Evolutionary conservation across 345 rosid species (phyloP).

Genomic region (Hevea brasiliensis): DNA sequence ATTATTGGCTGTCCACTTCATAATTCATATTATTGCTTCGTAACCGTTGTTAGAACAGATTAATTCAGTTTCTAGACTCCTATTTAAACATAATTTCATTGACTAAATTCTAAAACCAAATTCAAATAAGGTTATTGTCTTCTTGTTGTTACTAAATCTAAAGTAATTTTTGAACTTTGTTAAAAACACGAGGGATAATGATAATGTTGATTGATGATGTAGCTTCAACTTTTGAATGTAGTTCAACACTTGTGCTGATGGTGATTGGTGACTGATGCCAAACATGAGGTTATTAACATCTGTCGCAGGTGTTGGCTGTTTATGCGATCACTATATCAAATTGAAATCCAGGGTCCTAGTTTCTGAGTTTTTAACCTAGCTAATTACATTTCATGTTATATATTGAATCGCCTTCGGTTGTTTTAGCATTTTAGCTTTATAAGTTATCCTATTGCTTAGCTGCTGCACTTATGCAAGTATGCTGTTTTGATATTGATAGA

Average conservation of each 20-base stretch:
- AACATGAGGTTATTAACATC: not conserved
- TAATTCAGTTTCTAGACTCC: not conserved
- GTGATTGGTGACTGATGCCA: not conserved
- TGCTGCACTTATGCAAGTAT: not conserved
- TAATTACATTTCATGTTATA: not conserved
- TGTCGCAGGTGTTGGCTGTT: not conserved
- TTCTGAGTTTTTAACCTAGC: not conserved
- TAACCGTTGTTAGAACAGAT: no score
- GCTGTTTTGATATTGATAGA: not conserved
- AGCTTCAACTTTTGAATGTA: not conserved
- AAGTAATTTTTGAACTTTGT: not conserved
- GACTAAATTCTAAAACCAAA: no score
- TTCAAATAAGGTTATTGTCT: not conserved
- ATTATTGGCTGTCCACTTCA: not conserved
- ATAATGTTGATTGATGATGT: not conserved
- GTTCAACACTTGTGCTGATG: not conserved
- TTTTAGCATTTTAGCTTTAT: conserved; percentile 6
- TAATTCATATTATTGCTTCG: not conserved
- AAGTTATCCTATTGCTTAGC: not conserved
- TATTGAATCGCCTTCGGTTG: no score
- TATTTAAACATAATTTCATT: not conserved
- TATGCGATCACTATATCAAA: not conserved
- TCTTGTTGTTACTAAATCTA: not conserved
- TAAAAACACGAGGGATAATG: not conserved
- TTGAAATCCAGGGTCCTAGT: not conserved